phyloP scores from a whole-genome alignment of 371 early-diverging fungal species.

The Massospora cicadina region DNA sequence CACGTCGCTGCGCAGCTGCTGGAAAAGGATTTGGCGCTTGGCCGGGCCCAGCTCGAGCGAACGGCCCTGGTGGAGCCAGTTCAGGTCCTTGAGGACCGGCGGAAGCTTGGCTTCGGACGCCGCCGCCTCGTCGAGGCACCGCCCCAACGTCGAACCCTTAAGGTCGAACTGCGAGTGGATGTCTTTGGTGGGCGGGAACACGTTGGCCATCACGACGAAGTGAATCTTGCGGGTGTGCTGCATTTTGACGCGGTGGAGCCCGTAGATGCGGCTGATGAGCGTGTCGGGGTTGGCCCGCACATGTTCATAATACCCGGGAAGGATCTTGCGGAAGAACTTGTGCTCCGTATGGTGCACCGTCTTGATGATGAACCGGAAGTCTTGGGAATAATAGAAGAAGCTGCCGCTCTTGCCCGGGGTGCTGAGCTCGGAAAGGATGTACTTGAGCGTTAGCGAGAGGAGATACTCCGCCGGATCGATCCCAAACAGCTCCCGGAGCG shows the following conservation, averaged over 20 bases:
- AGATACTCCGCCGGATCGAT: conserved; percentile 87
- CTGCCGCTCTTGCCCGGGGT: conserved; percentile 90
- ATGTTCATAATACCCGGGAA: conserved; percentile 79
- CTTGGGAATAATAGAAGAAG: conserved; percentile 93
- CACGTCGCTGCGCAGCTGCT: conserved; percentile 72
- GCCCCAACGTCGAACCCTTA: conserved; percentile 84
- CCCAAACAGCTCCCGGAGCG: conserved; percentile 65
- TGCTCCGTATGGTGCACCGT: conserved; percentile 90
- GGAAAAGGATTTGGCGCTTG: conserved; percentile 39
- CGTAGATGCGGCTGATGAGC: conserved; percentile 78
- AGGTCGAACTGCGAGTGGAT: conserved; percentile 90
- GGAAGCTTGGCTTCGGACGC: conserved; percentile 53
- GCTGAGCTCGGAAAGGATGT: conserved; percentile 83
- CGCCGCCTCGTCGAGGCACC: conserved; percentile 43
- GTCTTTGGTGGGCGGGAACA: conserved; percentile 88
- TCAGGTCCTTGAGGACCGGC: conserved; percentile 84
- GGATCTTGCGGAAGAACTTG: conserved; percentile 68
- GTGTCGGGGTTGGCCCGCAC: conserved; percentile 79
- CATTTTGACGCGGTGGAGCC: conserved; percentile 86
- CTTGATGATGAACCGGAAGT: conserved; percentile 95
- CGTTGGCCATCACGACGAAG: conserved; percentile 97
- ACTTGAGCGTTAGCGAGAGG: conserved; percentile 87
- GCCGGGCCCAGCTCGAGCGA: conserved; percentile 67
- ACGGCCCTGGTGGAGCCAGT: conserved; percentile 61
- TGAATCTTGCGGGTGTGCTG: conserved; percentile 83